Percentiles rank a stretch among this genome's conserved stretches.
Conservation (phyloP, 495 filamentous ascomycete species). For the Filosporella fistucella region DNA sequence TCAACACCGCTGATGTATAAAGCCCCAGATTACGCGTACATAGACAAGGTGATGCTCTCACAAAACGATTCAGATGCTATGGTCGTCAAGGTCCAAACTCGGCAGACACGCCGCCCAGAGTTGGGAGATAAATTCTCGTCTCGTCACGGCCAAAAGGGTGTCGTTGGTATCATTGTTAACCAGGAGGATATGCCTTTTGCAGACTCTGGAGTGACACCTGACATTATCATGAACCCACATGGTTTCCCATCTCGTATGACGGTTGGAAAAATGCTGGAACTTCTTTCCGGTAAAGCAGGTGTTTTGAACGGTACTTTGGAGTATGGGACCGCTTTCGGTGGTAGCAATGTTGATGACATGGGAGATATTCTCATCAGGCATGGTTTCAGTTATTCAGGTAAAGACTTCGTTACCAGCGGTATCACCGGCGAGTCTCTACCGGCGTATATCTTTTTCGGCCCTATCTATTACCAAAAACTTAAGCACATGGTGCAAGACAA, state of each 20-base stretch:
- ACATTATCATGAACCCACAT: conserved; percentile 99
- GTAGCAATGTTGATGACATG: conserved; percentile 87
- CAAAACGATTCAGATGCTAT: conserved; percentile 75
- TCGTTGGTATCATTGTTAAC: conserved; percentile 90
- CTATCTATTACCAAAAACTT: conserved; percentile 99
- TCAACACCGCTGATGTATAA: conserved; percentile 76
- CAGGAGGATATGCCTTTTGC: conserved; percentile 97
- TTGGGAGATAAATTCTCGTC: conserved; percentile 98
- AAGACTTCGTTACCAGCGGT: conserved; percentile 91
- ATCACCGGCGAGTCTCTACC: conserved; percentile 92
- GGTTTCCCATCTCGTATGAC: conserved; percentile 99
- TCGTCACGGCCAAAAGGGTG: conserved; percentile 98
- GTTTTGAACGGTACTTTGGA: conserved; percentile 75
- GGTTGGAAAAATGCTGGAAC: conserved; percentile 95
- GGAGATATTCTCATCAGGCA: conserved; percentile 75
- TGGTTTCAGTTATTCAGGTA: conserved; percentile 93
- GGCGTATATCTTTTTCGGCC: conserved; percentile 96
- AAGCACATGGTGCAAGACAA: conserved; percentile 99
- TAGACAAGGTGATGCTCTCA: conserved; percentile 91
- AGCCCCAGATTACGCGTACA: conserved; percentile 76
- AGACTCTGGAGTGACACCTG: conserved; percentile 81
- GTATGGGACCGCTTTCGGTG: conserved; percentile 89
- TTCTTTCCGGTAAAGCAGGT: conserved; percentile 90
- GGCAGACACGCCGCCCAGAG: conserved; percentile 90
- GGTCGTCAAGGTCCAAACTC: conserved; percentile 85